A percentile compares a stretch with the other conserved stretches of the same genome.
Evolutionary conservation across 2,329 filamentous ascomycete species (phyloP).

Genomic region (Colletotrichum sp.): DNA sequence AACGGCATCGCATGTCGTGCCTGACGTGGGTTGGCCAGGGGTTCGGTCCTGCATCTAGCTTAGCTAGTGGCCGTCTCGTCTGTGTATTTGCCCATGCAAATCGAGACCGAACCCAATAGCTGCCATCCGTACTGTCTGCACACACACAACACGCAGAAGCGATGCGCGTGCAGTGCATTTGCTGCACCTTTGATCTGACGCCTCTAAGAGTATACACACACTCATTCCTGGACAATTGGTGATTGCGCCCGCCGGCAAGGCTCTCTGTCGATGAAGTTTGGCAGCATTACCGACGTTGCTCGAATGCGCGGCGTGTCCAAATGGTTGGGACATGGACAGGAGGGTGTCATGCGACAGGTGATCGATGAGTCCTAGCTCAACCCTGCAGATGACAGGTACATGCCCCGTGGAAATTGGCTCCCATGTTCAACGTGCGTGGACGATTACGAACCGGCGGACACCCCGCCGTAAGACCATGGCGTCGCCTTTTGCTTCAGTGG

Average conservation of each 20-base stretch:
- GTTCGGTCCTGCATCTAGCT: not conserved
- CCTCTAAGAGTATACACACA: not conserved
- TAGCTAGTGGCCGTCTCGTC: not conserved
- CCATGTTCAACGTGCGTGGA: not conserved
- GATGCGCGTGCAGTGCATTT: not conserved
- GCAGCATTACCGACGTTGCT: not conserved
- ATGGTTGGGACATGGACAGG: not conserved
- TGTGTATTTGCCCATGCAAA: not conserved
- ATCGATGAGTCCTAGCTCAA: slow-evolving; percentile 8
- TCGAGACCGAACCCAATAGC: not conserved
- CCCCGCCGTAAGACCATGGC: slow-evolving; percentile 6
- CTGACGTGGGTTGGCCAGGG: slow-evolving; percentile 4
- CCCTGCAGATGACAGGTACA: not conserved
- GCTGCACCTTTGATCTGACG: not conserved
- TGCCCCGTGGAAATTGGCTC: not conserved
- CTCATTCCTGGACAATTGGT: not conserved
- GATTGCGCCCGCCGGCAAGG: not conserved
- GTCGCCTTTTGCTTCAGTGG: not conserved
- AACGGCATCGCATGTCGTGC: not conserved
- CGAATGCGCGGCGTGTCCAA: not conserved
- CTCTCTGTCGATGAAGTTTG: not conserved
- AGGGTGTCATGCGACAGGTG: not conserved
- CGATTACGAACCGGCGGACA: slow-evolving; percentile 16
- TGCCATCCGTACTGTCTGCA: not conserved
- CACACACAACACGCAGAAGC: not conserved